These are phyloP conservation scores for Cymbidium sinense DNA, from an alignment of 106 monocot species.

Conservation along the genomic window DNA sequence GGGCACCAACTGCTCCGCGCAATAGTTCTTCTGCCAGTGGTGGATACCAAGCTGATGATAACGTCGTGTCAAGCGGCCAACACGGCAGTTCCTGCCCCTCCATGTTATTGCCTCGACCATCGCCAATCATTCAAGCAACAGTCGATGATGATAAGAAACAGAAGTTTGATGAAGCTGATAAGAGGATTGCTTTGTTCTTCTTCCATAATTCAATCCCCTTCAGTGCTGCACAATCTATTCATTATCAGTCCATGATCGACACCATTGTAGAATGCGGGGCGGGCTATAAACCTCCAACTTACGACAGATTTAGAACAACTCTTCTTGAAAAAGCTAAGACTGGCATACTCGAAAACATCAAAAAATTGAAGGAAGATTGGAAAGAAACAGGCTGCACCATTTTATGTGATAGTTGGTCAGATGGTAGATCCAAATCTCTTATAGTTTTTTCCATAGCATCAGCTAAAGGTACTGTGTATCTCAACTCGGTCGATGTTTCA, in stretches of 20 bases:
- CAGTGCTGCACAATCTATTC: constrained; percentile 26
- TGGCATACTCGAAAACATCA: constrained; percentile 20
- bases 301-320: constrained; percentile 26
- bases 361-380: constrained; percentile 23
- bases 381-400: constrained; percentile 41
- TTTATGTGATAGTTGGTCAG: constrained; percentile 42
- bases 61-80: constrained; percentile 25
- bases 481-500: constrained; percentile 37
- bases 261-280: constrained; percentile 37
- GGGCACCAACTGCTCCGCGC: constrained; percentile 14
- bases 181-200: constrained; percentile 39
- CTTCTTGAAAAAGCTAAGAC: constrained; percentile 30
- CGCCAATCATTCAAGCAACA: constrained; percentile 18
- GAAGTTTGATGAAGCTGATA: constrained; percentile 34
- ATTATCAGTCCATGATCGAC: constrained; percentile 41
- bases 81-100: constrained; percentile 39
- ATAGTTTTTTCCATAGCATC: constrained; percentile 43
- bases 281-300: constrained; percentile 41
- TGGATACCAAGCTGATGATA: constrained; percentile 14
- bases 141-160: constrained; percentile 28
- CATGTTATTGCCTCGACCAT: constrained; percentile 27
- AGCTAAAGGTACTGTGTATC: constrained; percentile 18
- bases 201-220: constrained; percentile 45
- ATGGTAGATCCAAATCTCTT: constrained; percentile 33
- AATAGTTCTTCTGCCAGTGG: constrained; percentile 44